Conservation (phyloP, 1,284 basidiomycete species). For the Ceratobasidium papillatum region DNA sequence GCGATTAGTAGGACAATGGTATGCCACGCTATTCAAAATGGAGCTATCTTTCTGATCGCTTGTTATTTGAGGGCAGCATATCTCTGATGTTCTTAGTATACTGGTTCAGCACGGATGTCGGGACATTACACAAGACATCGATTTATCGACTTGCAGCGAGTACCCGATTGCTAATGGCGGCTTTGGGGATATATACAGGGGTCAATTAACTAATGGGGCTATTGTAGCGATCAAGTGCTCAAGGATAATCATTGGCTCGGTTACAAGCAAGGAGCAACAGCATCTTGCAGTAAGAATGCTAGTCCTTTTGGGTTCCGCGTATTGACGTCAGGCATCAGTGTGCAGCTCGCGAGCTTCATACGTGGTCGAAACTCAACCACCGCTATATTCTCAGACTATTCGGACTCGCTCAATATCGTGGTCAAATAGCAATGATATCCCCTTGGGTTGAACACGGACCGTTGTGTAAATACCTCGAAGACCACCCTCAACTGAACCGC, state of each 20-base stretch:
- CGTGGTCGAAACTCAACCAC: constrained; percentile 21
- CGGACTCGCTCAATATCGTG: not conserved
- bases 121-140: not conserved
- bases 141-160: not conserved
- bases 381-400: constrained; percentile 1
- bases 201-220: not conserved
- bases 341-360: constrained; percentile 21
- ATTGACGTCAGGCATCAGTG: not conserved
- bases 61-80: not conserved
- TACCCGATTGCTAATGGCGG: not conserved
- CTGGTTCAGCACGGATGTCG: constrained; percentile 10
- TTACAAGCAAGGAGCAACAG: not conserved
- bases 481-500: not conserved
- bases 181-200: constrained; percentile 10
- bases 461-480: not conserved
- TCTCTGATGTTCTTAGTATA: not conserved
- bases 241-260: not conserved
- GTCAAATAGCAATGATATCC: constrained; percentile 9
- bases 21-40: not conserved
- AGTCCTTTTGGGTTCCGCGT: not conserved
- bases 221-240: constrained; percentile 17
- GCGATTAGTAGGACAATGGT: constrained; percentile 2
- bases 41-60: not conserved
- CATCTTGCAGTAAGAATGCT: not conserved
- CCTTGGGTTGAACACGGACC: constrained; percentile 3